Percentiles rank a stretch among this genome's conserved stretches.
Conservation (phyloP, 768 basidiomycete genomes). For the Mycena leptocephala region DNA sequence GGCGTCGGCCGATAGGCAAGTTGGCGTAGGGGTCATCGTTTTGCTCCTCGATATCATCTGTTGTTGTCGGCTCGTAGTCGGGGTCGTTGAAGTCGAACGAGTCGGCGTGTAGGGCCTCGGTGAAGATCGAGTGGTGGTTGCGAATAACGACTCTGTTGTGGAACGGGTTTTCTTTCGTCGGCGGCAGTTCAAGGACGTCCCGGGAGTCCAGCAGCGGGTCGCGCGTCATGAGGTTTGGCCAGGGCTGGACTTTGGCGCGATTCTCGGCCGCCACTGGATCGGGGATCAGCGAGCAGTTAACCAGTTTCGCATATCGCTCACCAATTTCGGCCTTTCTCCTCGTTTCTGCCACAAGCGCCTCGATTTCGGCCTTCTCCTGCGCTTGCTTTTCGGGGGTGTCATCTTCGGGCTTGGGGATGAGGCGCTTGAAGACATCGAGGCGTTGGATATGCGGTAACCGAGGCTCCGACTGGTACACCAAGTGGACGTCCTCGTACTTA, state of each 20-base stretch:
- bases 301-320: not conserved
- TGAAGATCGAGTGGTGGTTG: conserved; percentile 82
- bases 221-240: conserved; percentile 69
- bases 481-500: conserved; percentile 35
- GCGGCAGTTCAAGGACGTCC: conserved; percentile 68
- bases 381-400: not conserved
- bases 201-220: conserved; percentile 77
- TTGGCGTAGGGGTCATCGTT: conserved; percentile 49
- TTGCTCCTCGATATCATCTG: conserved; percentile 50
- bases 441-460: conserved; percentile 31
- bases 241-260: not conserved
- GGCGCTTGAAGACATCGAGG: conserved; percentile 35
- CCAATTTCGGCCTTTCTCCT: conserved; percentile 13
- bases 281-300: not conserved
- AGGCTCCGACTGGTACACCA: conserved; percentile 23
- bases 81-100: conserved; percentile 47
- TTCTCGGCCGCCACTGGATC: conserved; percentile 29
- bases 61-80: conserved; percentile 42
- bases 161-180: conserved; percentile 67
- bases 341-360: conserved; percentile 6
- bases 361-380: conserved; percentile 13
- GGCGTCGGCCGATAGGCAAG: conserved; percentile 40
- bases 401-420: conserved; percentile 25
- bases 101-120: conserved; percentile 53
- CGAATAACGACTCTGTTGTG: conserved; percentile 77